phyloP scores from a whole-genome alignment of 352 stramenopile species.

The Phytophthora pinifolia region DNA sequence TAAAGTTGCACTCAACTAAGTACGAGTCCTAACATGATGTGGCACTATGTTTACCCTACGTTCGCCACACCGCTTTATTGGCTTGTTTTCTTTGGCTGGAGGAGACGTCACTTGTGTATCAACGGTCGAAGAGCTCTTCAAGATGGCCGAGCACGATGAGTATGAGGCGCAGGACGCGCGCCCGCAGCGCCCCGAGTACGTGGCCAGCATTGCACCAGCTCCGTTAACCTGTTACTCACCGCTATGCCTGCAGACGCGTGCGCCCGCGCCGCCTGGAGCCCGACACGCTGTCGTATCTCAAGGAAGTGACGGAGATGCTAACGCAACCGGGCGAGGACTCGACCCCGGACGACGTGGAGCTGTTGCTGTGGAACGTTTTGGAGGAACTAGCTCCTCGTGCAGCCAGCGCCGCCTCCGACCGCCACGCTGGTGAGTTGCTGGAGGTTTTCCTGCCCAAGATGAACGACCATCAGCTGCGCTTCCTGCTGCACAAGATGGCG shows the following conservation, averaged over 20 bases:
- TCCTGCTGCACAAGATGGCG: conserved; percentile 77
- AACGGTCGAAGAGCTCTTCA: conserved; percentile 10
- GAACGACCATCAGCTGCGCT: conserved; percentile 68
- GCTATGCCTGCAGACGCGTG: conserved; percentile 43
- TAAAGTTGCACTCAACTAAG: no score
- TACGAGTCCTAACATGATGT: no score
- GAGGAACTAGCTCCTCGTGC: conserved; percentile 75
- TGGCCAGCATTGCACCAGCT: neutral
- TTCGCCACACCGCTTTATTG: neutral
- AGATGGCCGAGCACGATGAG: conserved; percentile 21
- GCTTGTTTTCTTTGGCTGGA: conserved; percentile 1
- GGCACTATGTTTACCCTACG: neutral
- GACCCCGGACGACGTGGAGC: conserved; percentile 52
- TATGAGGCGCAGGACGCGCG: conserved; percentile 15
- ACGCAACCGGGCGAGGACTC: conserved; percentile 50
- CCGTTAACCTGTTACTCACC: neutral
- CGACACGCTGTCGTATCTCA: conserved; percentile 80
- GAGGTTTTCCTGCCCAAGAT: conserved; percentile 77
- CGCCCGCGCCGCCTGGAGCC: conserved; percentile 74
- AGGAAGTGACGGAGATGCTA: conserved; percentile 82
- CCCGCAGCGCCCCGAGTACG: conserved; percentile 35
- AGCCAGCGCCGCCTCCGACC: conserved; percentile 73
- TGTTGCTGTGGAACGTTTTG: conserved; percentile 82
- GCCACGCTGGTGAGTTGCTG: conserved; percentile 68
- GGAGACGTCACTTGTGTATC: conserved; percentile 10